These are phyloP conservation scores for Cordia subcordata DNA, from an alignment of 257 asterid species.

Conservation along the genomic window DNA sequence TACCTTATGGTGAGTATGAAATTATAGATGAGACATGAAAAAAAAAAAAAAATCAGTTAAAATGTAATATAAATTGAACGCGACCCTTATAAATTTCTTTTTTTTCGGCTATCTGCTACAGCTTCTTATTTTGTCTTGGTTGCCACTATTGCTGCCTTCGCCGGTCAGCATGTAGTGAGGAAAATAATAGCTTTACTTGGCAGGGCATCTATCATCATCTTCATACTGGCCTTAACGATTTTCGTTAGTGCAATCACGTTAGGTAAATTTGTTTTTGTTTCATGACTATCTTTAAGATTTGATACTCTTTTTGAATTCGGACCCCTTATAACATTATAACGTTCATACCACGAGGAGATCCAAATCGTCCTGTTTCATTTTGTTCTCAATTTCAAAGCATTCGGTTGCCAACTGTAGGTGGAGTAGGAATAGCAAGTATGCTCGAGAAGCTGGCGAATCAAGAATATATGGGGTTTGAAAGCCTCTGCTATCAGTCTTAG, in stretches of 20 bases:
- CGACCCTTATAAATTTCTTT: not conserved
- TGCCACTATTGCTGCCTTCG: slow-evolving; percentile 39
- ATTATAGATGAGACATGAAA: too few species aligned
- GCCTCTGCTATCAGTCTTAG: slow-evolving; percentile 18
- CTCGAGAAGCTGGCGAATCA: slow-evolving; percentile 30
- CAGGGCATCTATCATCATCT: slow-evolving; percentile 35
- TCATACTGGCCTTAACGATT: slow-evolving; percentile 33
- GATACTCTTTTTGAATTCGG: too few species aligned
- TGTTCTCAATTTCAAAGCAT: not conserved
- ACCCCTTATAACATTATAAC: too few species aligned
- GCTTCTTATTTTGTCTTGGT: slow-evolving; percentile 28
- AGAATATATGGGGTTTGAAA: slow-evolving; percentile 38
- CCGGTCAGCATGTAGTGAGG: slow-evolving; percentile 33
- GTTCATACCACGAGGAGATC: too few species aligned
- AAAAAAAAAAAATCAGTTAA: not conserved
- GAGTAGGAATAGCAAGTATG: slow-evolving; percentile 36
- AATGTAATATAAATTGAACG: not conserved
- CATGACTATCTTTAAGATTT: not conserved
- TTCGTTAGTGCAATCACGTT: slow-evolving; percentile 33
- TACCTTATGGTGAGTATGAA: slow-evolving; percentile 25
- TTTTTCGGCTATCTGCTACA: slow-evolving; percentile 1
- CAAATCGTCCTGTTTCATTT: too few species aligned
- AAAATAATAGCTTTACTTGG: slow-evolving; percentile 29
- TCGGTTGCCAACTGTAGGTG: slow-evolving; percentile 18
- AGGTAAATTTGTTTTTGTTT: slow-evolving; percentile 15